phyloP scores from a whole-genome alignment of 2,329 filamentous ascomycete genomes.

The Tolypocladium guangdongense region DNA sequence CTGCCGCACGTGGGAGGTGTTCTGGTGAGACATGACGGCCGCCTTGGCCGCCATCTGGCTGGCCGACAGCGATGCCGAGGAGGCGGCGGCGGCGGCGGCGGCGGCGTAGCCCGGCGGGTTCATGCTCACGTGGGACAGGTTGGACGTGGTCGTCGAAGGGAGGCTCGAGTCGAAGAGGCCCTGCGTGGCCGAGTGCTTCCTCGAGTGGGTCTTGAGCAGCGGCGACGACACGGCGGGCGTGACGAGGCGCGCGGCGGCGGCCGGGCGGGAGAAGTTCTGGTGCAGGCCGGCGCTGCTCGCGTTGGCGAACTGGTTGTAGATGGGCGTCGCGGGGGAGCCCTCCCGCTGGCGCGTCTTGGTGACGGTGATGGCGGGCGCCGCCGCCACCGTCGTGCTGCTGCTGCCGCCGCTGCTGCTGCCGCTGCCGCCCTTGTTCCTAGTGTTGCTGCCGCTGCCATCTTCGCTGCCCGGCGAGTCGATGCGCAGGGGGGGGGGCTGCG shows the following conservation, averaged over 20 bases:
- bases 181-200: constrained; percentile 62
- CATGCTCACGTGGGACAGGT: constrained; percentile 39
- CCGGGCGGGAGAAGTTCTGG: constrained; percentile 50
- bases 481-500: constrained; percentile 22
- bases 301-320: constrained; percentile 38
- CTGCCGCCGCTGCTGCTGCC: not conserved
- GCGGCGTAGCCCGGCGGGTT: constrained; percentile 25
- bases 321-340: constrained; percentile 30
- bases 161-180: constrained; percentile 68
- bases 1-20: constrained; percentile 44
- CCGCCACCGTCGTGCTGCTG: not conserved
- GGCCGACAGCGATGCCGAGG: constrained; percentile 33
- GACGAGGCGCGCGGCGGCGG: constrained; percentile 18
- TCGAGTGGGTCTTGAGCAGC: constrained; percentile 34
- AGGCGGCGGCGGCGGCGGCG: constrained; percentile 16
- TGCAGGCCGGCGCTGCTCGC: constrained; percentile 33
- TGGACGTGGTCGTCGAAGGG: constrained; percentile 49
- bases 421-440: not conserved
- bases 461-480: constrained; percentile 20
- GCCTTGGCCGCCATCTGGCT: constrained; percentile 74
- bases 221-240: constrained; percentile 19
- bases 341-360: constrained; percentile 33
- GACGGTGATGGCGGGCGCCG: constrained; percentile 27
- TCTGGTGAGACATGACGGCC: constrained; percentile 57
- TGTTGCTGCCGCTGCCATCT: constrained; percentile 6